Percentiles rank a stretch among this genome's conserved stretches.
phyloP scores from a whole-genome alignment of 1,284 basidiomycete genomes.

The Farysia itapuensis region DNA sequence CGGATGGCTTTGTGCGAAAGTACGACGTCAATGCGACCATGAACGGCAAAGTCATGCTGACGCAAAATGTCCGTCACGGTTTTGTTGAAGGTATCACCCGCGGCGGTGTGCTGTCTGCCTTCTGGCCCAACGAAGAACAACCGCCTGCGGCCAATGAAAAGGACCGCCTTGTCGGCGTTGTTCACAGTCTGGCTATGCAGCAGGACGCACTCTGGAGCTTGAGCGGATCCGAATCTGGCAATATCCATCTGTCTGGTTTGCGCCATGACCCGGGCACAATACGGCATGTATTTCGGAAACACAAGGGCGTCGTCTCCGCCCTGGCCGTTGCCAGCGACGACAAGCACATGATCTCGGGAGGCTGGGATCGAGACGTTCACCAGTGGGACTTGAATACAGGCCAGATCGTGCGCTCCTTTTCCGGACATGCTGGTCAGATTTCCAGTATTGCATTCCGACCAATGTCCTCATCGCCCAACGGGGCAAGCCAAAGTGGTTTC shows the following conservation, averaged over 20 bases:
- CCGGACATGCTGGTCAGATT: constrained; percentile 82
- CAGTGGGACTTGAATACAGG: constrained; percentile 98
- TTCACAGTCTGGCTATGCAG: constrained; percentile 56
- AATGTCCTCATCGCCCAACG: constrained; percentile 33
- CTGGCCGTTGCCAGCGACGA: constrained; percentile 78
- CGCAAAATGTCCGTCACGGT: constrained; percentile 83
- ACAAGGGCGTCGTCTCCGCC: constrained; percentile 79
- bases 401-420: constrained; percentile 74
- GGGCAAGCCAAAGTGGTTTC: constrained; percentile 1
- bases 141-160: constrained; percentile 8
- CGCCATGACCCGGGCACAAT: constrained; percentile 86
- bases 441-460: constrained; percentile 80
- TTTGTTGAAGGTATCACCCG: constrained; percentile 92
- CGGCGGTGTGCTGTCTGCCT: constrained; percentile 79
- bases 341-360: constrained; percentile 81
- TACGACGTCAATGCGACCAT: constrained; percentile 88
- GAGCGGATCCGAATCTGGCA: constrained; percentile 50
- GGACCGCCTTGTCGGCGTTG: constrained; percentile 42
- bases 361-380: constrained; percentile 92
- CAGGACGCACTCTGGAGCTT: constrained; percentile 53
- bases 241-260: constrained; percentile 78
- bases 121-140: constrained; percentile 70
- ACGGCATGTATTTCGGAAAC: constrained; percentile 71
- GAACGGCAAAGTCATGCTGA: constrained; percentile 83
- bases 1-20: constrained; percentile 89